Percentiles rank a stretch among this genome's conserved stretches.
These are phyloP conservation scores for Auricularia sp. DNA, from an alignment of 768 basidiomycete species.

Conservation along the genomic window DNA sequence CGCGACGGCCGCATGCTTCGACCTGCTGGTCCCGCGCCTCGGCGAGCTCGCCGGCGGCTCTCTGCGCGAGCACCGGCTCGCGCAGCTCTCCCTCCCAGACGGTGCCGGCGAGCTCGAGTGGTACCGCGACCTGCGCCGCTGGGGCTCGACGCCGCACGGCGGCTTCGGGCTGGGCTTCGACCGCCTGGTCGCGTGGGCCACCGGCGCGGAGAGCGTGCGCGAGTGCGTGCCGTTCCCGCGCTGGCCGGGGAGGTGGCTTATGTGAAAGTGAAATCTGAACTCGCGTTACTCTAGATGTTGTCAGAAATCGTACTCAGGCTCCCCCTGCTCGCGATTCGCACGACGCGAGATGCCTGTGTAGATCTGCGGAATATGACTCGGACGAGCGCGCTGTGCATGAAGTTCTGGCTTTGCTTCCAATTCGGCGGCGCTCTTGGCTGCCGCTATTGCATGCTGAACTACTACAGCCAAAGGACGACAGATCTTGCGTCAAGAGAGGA, in stretches of 20 bases:
- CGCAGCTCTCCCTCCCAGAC: constrained; percentile 17
- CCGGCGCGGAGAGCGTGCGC: constrained; percentile 80
- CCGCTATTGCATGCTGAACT: too few relatives aligned
- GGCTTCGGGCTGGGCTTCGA: constrained; percentile 98
- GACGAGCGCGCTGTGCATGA: too few relatives aligned
- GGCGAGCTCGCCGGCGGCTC: constrained; percentile 93
- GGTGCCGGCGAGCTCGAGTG: constrained; percentile 35
- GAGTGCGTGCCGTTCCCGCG: constrained; percentile 90
- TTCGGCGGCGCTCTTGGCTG: too few relatives aligned
- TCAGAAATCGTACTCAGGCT: too few relatives aligned
- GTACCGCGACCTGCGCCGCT: constrained; percentile 79
- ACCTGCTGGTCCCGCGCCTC: constrained; percentile 76
- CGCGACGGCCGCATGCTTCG: constrained; percentile 83
- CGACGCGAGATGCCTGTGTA: too few relatives aligned
- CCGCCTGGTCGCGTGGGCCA: constrained; percentile 75
- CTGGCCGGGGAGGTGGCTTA: constrained; percentile 70
- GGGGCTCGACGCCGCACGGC: constrained; percentile 83
- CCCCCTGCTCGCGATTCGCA: too few relatives aligned
- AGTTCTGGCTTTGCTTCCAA: too few relatives aligned
- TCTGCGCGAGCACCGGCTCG: constrained; percentile 40
- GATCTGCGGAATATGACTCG: too few relatives aligned
- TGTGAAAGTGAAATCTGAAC: constrained; percentile 25
- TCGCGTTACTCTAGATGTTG: too few relatives aligned
- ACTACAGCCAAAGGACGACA: too few relatives aligned
- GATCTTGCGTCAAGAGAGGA: too few relatives aligned